Conservation (phyloP, 2,329 filamentous ascomycete species). For the Calonectria hawksworthii region DNA sequence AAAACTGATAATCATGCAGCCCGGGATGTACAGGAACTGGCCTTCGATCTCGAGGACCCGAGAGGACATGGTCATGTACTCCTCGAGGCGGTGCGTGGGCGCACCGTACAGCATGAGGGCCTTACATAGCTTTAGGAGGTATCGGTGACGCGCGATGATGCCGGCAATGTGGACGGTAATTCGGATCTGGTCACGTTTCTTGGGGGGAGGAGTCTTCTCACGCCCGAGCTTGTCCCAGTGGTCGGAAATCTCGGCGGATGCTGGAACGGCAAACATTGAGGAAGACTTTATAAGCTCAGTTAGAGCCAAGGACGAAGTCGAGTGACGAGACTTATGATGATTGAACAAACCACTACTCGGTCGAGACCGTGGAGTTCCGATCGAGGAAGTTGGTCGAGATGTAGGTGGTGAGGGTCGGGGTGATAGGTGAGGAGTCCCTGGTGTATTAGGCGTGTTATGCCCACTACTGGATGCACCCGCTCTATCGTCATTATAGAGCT, state of each 20-base stretch:
- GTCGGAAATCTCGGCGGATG: constrained; percentile 59
- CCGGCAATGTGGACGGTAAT: constrained; percentile 74
- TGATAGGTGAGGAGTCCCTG: constrained; percentile 57
- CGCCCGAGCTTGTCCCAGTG: constrained; percentile 61
- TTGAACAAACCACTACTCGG: constrained; percentile 57
- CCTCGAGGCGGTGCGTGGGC: constrained; percentile 90
- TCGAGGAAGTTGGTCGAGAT: constrained; percentile 57
- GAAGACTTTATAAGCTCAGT: constrained; percentile 69
- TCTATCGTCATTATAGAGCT: constrained; percentile 72
- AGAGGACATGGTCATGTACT: constrained; percentile 92
- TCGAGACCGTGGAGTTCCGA: constrained; percentile 50
- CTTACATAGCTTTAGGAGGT: constrained; percentile 86
- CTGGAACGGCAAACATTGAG: constrained; percentile 64
- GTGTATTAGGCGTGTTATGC: constrained; percentile 56
- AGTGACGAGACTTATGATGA: constrained; percentile 57
- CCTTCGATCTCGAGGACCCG: constrained; percentile 90
- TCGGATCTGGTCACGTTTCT: constrained; percentile 54
- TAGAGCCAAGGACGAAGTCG: constrained; percentile 60
- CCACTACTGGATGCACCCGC: constrained; percentile 53
- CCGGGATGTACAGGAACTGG: constrained; percentile 91
- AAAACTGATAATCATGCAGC: constrained; percentile 95
- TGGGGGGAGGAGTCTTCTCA: constrained; percentile 52
- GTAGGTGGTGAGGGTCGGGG: constrained; percentile 57
- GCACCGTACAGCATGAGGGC: constrained; percentile 92
- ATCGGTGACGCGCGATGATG: constrained; percentile 84